Base-by-base conservation (phyloP, 495 filamentous ascomycete species). In the Penicillium ucsense region DNA sequence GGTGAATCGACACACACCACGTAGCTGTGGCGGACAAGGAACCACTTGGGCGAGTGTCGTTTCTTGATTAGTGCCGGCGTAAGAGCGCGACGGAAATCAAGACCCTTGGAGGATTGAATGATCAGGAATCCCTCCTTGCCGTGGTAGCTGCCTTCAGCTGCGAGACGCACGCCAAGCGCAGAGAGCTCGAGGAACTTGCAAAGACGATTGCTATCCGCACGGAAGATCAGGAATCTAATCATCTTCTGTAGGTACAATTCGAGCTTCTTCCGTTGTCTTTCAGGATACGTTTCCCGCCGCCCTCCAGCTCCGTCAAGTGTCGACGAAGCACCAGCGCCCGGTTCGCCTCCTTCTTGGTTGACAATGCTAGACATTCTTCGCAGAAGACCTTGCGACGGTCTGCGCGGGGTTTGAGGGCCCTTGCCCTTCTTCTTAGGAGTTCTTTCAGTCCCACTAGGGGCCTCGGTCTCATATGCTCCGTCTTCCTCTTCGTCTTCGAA, bases 141-240 rank as follows among this genome's bases (percentile, higher is more conserved):
- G 61, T 97, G 94, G 57, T 95, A 97, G 55, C 88, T 92, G 10
- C 88, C 89, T 65, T 99, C 92, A 5, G 90, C 89, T 38, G 92
- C 90, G 42, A 99, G 78, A 32, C 94, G 78, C n/a, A 99, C 87
- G 5, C 94, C 94, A 6, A 99, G 74, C 3, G 94, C 89, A 47
- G 92, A 97, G 4, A 99, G 65, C 62, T 99, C 92, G 8, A 99
- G 70, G 60, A 99, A 99, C 56, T 90, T 91, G 70, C 92, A 99
- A 8, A 99, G 71, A 8, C 92, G 81, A 57, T 95, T 99, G 64
- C 89, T 95, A 57, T 96, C 94, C 10, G 92, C 80, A 38, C 92
- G 80, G 67, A 99, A 97, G 54, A 97, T 96, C 54, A 97, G 78
- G 74, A 87, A 94, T 12, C 85, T 77, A 28, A 95, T 94, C 81